Evolutionary conservation across 2,329 filamentous ascomycete genomes (phyloP).

Genomic region (Claviceps lovelessii): DNA sequence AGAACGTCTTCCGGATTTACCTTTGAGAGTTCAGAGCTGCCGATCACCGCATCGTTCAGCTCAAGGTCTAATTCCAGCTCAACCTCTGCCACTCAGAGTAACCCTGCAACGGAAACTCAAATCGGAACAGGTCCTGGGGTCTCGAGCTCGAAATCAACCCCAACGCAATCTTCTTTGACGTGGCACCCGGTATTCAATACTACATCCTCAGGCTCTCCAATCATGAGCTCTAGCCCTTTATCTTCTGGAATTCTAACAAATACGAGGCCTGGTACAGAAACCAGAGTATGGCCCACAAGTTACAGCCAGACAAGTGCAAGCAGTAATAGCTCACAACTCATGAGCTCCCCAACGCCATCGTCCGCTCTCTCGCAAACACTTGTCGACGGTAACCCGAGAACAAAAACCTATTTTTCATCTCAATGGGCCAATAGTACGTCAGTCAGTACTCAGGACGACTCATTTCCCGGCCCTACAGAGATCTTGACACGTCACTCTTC

Average conservation of each 20-base stretch:
- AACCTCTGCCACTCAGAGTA: not conserved
- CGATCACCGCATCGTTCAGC: not conserved
- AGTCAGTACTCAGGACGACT: not conserved
- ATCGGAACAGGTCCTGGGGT: not conserved
- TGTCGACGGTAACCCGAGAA: conserved; percentile 1
- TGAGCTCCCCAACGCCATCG: not conserved
- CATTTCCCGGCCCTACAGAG: not conserved
- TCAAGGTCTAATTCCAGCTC: not conserved
- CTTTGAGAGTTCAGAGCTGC: conserved; percentile 1
- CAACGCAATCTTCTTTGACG: not conserved
- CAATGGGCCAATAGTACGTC: conserved; percentile 2
- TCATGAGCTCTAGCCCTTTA: not conserved
- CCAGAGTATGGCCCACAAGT: not conserved
- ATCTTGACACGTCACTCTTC: not conserved
- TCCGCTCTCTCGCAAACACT: not conserved
- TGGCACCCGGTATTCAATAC: not conserved
- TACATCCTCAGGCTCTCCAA: not conserved
- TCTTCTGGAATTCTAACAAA: not conserved
- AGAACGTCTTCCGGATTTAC: not conserved
- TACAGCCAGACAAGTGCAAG: not conserved
- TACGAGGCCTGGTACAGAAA: not conserved
- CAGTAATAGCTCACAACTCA: not conserved
- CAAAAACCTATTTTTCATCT: conserved; percentile 3
- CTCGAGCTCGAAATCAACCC: not conserved
- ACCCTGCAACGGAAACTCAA: not conserved